Evolutionary conservation across 2,329 filamentous ascomycete genomes (phyloP), one percentile per base, ranked within the genome.

Genomic region (Dactylellina haptotyla): DNA sequence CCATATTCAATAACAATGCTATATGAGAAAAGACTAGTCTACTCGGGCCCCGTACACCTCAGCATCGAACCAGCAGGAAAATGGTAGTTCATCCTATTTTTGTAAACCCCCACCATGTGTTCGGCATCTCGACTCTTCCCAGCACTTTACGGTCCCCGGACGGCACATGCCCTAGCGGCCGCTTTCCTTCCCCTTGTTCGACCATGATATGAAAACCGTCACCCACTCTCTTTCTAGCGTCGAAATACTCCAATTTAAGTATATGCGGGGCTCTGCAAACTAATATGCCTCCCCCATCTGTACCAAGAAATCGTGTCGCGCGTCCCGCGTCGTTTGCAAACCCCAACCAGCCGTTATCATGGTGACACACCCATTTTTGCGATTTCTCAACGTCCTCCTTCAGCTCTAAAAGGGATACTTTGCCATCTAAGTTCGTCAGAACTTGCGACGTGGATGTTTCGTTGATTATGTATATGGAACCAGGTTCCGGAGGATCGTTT

Each of bases 381-480:
- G 57, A 48, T 41, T 71, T 71, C 18, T 57, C 25, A 4, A 30
- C 46, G 12, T 46, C 30, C 26, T 50, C 57, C 12, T 62, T 18
- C 26, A 57, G 63, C 3, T 48, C 20, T 1, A 39, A 41, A 6
- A 71, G 18, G 16, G 32, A 20, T 12, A 63, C 43, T 25, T 12
- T 39, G 6, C 56, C 66, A 3, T 26, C 23, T 3, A 57, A 1
- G 34, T 53, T 54, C 1, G 66, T 63, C 8, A 71, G 48, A 4
- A 63, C 48, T 4, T 45, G 23, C 10, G 48, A 41, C 4, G 46
- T 71, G 5, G 25, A 26, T 14, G 25, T n/a, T 51, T 63, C 48
- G 23, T 39, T 71, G 18, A 71, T 71, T 3, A 71, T 59, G 23
- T 71, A 71, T 2, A 64, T n/a, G 14, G 58, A 63, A 6, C 66